Evolutionary conservation across 164 flowering plant genomes (phyloP).

Genomic region (Nymphaea colorata): DNA sequence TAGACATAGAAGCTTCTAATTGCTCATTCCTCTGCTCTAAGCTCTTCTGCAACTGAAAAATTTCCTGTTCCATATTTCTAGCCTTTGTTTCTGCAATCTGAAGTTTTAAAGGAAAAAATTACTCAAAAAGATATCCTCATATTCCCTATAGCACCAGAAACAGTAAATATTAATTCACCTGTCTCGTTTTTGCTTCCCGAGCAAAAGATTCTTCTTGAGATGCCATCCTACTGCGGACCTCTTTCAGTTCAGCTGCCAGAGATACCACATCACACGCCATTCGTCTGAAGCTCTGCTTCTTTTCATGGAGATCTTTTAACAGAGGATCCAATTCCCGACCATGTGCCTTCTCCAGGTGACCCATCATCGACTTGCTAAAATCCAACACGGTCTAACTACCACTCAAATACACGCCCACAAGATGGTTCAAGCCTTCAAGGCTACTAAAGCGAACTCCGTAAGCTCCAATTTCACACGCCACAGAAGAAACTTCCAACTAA

Average conservation of each 20-base stretch:
- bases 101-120: constrained; percentile 16
- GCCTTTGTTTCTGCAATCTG: constrained; percentile 24
- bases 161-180: constrained; percentile 26
- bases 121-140: constrained; percentile 34
- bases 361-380: constrained; percentile 7
- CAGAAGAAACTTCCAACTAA: too few relatives aligned
- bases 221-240: constrained; percentile 62
- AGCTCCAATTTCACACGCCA: too few relatives aligned
- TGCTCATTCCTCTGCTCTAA: constrained; percentile 61
- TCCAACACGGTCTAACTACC: not conserved
- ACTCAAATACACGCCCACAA: too few relatives aligned
- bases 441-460: too few relatives aligned
- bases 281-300: constrained; percentile 61
- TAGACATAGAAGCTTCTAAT: constrained; percentile 45
- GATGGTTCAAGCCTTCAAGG: too few relatives aligned
- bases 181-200: constrained; percentile 58
- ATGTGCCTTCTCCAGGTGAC: constrained; percentile 13
- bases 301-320: constrained; percentile 77
- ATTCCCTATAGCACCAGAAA: not conserved
- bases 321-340: constrained; percentile 52
- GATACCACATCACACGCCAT: constrained; percentile 41
- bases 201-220: constrained; percentile 53
- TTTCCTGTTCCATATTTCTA: constrained; percentile 57
- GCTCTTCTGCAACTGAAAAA: constrained; percentile 35
- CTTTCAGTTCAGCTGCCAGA: constrained; percentile 81